Percentiles rank a stretch among this genome's conserved stretches.
Conservation (phyloP, 83 land plant genomes). For the Larix sibirica region DNA sequence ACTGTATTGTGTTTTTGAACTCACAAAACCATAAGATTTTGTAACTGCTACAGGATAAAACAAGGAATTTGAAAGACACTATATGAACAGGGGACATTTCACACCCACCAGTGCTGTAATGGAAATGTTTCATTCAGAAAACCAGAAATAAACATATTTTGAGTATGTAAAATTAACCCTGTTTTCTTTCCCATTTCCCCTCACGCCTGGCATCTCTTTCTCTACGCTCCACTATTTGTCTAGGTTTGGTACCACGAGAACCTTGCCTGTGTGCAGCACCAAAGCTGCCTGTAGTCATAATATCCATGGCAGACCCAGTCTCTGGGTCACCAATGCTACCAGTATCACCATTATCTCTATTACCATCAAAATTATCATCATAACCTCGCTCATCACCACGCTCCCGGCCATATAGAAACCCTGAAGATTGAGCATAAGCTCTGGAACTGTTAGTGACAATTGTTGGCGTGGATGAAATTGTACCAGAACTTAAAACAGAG, state of each 20-base stretch:
- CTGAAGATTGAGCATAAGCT: slow-evolving; percentile 45
- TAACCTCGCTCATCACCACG: slow-evolving; percentile 60
- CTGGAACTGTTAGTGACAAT: slow-evolving; percentile 41
- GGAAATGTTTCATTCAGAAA: not conserved
- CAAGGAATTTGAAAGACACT: not conserved
- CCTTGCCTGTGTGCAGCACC: slow-evolving; percentile 61
- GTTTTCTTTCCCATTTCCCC: slow-evolving; percentile 98
- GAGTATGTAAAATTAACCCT: slow-evolving; percentile 23
- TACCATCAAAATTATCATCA: slow-evolving; percentile 62
- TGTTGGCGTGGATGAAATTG: slow-evolving; percentile 27
- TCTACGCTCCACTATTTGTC: slow-evolving; percentile 74
- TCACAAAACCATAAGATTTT: not conserved
- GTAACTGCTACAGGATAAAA: not conserved
- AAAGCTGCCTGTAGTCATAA: slow-evolving; percentile 33
- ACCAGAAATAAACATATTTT: not conserved
- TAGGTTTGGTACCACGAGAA: slow-evolving; percentile 60
- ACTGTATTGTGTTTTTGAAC: not conserved
- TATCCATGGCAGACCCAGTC: slow-evolving; percentile 46
- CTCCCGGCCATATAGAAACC: slow-evolving; percentile 63
- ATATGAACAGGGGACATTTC: not conserved
- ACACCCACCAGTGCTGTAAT: not conserved
- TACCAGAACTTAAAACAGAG: slow-evolving; percentile 13
- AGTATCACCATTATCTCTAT: slow-evolving; percentile 57
- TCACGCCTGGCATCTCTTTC: slow-evolving; percentile 87
- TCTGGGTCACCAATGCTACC: slow-evolving; percentile 73